Base-by-base conservation (phyloP, 2,329 filamentous ascomycete genomes). In the Ceratocystis cacaofunesta region DNA sequence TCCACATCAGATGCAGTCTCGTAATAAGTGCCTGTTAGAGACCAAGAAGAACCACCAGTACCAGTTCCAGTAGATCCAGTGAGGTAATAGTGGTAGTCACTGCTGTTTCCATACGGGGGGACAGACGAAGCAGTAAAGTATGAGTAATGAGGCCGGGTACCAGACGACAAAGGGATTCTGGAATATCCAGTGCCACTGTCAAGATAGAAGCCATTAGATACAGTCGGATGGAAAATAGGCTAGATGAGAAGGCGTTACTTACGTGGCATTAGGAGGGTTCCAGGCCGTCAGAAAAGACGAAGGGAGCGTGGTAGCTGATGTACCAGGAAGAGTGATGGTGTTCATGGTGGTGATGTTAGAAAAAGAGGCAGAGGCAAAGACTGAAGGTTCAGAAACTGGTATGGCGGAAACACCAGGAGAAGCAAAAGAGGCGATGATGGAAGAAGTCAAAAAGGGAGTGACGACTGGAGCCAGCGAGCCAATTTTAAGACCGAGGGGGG, bases 271-370 rank as follows among this genome's bases (percentile, higher is more conserved):
- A 28, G 60, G 62, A 43, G 64, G 28, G 5, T 50, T 61, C n/a
- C 17, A 12, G 25, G 8, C 15, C 15, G 65, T 52, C 17, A 17
- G 28, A 19, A 44, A 41, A 7, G 44, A 50, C 19, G 64, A 62
- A 46, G 19, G 43, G 12, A 55, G 32, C 5, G 66, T 62, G 22
- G 64, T 44, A 57, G 58, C 58, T 8, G 58, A 64, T 19, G 66
- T 66, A 30, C 67, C 61, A 41, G 46, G 50, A 30, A 66, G 63
- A 44, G 61, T 63, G 44, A 67, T 43, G 46, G 46, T 58, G 22
- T 61, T 66, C 48, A 65, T 68, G 10, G 60, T 67, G 43, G 65
- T 65, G 55, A 41, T 64, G 48, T 61, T 50, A 5, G 55, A 50
- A 44, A 63, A 60, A 10, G n/a, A 25, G 1, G 52, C 58, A 60